phyloP scores from a whole-genome alignment of 1,284 basidiomycete genomes.

The Inonotus hispidus region DNA sequence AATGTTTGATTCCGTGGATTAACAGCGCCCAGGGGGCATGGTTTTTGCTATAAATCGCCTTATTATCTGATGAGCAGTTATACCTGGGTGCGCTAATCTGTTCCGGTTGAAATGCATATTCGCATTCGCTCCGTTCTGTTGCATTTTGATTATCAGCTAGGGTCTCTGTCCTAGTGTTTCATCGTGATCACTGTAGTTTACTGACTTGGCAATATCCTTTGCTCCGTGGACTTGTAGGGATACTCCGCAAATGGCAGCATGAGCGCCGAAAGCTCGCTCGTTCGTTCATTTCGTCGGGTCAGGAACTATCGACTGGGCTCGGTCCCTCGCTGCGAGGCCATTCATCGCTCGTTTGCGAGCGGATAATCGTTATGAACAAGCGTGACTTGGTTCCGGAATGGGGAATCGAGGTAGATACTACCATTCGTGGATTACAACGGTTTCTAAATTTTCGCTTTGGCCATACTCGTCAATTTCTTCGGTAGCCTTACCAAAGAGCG shows the following conservation, averaged over 20 bases:
- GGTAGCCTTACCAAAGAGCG: slow-evolving; percentile 63
- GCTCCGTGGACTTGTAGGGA: slow-evolving; percentile 35
- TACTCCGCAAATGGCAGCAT: slow-evolving; percentile 55
- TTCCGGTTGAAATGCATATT: not conserved
- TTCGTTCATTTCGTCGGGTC: slow-evolving; percentile 32
- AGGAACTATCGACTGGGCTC: slow-evolving; percentile 22
- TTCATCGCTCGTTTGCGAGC: slow-evolving; percentile 55
- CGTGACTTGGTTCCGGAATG: slow-evolving; percentile 83
- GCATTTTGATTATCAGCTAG: not conserved
- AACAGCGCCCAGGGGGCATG: not conserved
- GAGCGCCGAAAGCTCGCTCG: slow-evolving; percentile 48
- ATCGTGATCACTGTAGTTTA: not conserved
- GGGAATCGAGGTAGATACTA: slow-evolving; percentile 70
- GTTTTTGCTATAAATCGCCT: not conserved
- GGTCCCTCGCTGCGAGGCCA: slow-evolving; percentile 21
- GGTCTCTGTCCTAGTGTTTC: not conserved
- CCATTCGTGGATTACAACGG: not conserved
- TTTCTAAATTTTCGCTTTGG: not conserved
- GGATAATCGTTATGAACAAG: slow-evolving; percentile 91
- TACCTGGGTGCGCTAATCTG: too few relatives aligned
- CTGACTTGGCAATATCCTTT: not conserved
- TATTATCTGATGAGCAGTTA: not conserved
- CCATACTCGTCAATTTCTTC: not conserved
- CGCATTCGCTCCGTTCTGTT: not conserved
- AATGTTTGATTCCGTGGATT: not conserved